Conservation (phyloP, 140 eudicot species). For the Flaveria floridana region DNA sequence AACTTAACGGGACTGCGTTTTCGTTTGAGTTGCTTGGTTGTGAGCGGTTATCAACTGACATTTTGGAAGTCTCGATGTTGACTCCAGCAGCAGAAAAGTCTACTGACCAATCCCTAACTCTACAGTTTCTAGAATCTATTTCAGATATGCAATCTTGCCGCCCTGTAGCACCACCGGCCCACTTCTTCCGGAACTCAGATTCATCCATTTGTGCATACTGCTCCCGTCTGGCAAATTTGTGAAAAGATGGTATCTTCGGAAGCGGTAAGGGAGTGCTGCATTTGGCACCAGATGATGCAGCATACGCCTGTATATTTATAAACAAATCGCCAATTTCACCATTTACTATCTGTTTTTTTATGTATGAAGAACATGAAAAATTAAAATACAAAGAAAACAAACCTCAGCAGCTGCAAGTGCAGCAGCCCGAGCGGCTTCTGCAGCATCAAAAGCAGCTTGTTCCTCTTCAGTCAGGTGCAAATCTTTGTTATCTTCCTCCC, state of each 20-base stretch:
- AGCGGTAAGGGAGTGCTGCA: conserved; percentile 50
- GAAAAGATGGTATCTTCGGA: conserved; percentile 96
- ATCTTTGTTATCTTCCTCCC: conserved; percentile 45
- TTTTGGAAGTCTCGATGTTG: conserved; percentile 61
- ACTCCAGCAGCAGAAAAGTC: conserved; percentile 85
- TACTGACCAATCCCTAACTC: conserved; percentile 96
- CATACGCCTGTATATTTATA: conserved; percentile 63
- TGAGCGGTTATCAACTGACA: conserved; percentile 62
- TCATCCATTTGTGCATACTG: conserved; percentile 83
- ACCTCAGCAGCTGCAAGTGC: conserved; percentile 98
- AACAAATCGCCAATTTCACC: conserved; percentile 9
- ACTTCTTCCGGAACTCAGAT: conserved; percentile 51
- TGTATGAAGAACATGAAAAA: background rate
- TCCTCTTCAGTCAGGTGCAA: conserved; percentile 74
- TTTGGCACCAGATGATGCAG: conserved; percentile 65
- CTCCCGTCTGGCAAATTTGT: conserved; percentile 88
- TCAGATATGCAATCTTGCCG: conserved; percentile 76
- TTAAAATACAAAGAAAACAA: conserved; percentile 7
- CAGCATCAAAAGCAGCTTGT: conserved; percentile 85
- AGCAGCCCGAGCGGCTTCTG: conserved; percentile 95
- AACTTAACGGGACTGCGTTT: conserved; percentile 52
- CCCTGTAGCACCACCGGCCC: conserved; percentile 64
- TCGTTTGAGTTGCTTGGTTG: conserved; percentile 77
- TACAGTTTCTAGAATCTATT: conserved; percentile 90
- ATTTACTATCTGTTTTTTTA: conserved; percentile 1